phyloP scores from a whole-genome alignment of 805 yeast genomes.

The Myxozyma sirexii region DNA sequence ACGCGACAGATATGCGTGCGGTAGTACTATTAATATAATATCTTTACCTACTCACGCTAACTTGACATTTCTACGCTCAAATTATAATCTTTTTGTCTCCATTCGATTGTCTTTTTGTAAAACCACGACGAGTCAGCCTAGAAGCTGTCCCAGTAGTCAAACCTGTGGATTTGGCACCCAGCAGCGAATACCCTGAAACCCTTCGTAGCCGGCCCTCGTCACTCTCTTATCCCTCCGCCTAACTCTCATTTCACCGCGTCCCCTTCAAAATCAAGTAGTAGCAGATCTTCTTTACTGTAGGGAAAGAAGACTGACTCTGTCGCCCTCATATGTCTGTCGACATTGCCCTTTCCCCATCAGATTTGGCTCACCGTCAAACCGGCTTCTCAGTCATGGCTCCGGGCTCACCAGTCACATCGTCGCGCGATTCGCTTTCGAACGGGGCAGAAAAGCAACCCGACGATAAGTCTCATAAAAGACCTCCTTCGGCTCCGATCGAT shows the following conservation, averaged over 20 bases:
- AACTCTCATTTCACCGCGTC: neutral
- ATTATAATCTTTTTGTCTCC: too few relatives aligned
- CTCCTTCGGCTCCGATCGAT: neutral
- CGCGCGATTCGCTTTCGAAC: slow-evolving; percentile 2
- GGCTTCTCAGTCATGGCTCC: neutral
- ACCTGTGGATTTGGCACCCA: neutral
- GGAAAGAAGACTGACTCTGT: neutral
- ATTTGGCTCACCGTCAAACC: neutral
- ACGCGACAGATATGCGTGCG: too few relatives aligned
- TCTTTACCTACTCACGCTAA: too few relatives aligned
- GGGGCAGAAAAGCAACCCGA: neutral
- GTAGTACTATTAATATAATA: too few relatives aligned
- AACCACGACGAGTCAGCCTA: too few relatives aligned
- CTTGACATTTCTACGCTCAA: too few relatives aligned
- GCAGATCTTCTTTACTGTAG: neutral
- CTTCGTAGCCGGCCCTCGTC: neutral
- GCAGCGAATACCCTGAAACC: neutral
- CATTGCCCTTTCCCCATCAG: slow-evolving; percentile 6
- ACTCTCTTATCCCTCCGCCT: neutral
- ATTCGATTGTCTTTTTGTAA: too few relatives aligned
- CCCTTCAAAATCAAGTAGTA: neutral
- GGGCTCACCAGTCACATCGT: neutral
- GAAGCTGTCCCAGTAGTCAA: too few relatives aligned
- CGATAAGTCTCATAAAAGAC: neutral
- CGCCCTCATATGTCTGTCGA: slow-evolving; percentile 3